Percentiles rank a stretch among this genome's conserved stretches.
Evolutionary conservation across 192 early-diverging fungal species (phyloP).

Genomic region (Coemansia sp.): DNA sequence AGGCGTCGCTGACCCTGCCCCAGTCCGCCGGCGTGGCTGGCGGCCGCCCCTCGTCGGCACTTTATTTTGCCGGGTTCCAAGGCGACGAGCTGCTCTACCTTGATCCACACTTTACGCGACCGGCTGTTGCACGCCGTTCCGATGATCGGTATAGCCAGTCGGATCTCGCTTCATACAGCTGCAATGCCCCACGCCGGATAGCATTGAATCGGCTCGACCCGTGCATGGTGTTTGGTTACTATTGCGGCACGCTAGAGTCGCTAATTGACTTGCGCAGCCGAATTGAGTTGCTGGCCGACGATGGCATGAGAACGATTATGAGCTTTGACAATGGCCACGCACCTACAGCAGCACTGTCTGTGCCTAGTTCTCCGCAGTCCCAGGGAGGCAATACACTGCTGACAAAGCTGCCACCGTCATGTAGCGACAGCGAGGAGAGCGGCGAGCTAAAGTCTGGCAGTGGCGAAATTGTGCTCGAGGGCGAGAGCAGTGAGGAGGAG

Average conservation of each 20-base stretch:
- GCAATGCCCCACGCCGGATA: slow-evolving; percentile 70
- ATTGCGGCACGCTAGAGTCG: slow-evolving; percentile 36
- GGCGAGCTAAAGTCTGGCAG: slow-evolving; percentile 14
- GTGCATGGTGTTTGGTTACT: slow-evolving; percentile 92
- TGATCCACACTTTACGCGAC: slow-evolving; percentile 89
- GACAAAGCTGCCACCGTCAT: slow-evolving; percentile 14
- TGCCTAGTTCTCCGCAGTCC: not conserved
- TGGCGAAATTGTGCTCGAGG: slow-evolving; percentile 31
- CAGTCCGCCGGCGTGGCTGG: slow-evolving; percentile 91
- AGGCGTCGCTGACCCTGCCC: slow-evolving; percentile 75
- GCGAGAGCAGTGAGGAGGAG: slow-evolving; percentile 38
- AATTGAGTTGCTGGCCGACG: slow-evolving; percentile 42
- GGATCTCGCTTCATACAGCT: slow-evolving; percentile 83
- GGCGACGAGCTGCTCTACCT: slow-evolving; percentile 79
- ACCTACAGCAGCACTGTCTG: slow-evolving; percentile 15
- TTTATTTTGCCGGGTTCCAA: slow-evolving; percentile 90
- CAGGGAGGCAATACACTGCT: not conserved
- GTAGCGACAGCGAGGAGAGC: slow-evolving; percentile 17
- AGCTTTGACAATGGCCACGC: slow-evolving; percentile 45
- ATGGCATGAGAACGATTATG: slow-evolving; percentile 41
- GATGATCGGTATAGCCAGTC: slow-evolving; percentile 31
- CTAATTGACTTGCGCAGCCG: slow-evolving; percentile 47
- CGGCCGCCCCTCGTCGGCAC: slow-evolving; percentile 90
- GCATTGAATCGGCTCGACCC: slow-evolving; percentile 83
- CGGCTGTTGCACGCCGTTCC: slow-evolving; percentile 44